These are phyloP conservation scores for Hypoxylon intermedium DNA, from an alignment of 495 filamentous ascomycete genomes.

Conservation along the genomic window DNA sequence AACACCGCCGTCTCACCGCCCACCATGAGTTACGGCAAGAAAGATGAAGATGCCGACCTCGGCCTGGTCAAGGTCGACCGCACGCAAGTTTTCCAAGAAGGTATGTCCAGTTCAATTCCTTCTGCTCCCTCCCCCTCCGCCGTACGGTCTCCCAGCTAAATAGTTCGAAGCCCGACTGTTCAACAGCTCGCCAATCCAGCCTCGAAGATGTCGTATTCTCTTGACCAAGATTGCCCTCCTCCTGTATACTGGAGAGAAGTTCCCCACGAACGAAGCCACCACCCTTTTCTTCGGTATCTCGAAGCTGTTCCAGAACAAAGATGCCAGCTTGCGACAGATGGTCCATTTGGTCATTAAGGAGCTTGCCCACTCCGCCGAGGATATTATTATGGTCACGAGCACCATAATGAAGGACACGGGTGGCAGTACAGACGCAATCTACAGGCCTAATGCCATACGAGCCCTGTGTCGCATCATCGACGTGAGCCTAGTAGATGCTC, in stretches of 20 bases:
- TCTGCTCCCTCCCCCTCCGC: conserved; percentile 2
- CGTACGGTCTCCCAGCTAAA: conserved; percentile 24
- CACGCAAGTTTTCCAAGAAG: conserved; percentile 98
- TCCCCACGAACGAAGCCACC: conserved; percentile 96
- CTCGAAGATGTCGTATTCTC: conserved; percentile 91
- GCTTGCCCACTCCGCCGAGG: conserved; percentile 92
- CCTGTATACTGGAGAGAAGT: conserved; percentile 94
- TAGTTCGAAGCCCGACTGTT: conserved; percentile 82
- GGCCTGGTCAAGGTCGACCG: conserved; percentile 95
- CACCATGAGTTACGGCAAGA: conserved; percentile 95
- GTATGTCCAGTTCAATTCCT: conserved; percentile 58
- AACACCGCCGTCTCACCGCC: conserved; percentile 42
- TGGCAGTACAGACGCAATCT: conserved; percentile 92
- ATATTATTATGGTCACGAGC: conserved; percentile 99
- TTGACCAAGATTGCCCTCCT: conserved; percentile 97
- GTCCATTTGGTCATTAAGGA: conserved; percentile 98
- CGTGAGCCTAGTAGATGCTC: conserved; percentile 59
- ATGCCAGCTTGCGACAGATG: conserved; percentile 98
- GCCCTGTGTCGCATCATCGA: conserved; percentile 97
- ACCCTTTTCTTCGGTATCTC: conserved; percentile 99
- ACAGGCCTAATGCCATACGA: conserved; percentile 95
- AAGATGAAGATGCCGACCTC: conserved; percentile 95
- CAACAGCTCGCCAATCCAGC: conserved; percentile 94
- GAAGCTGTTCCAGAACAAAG: conserved; percentile 99
- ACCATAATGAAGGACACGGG: conserved; percentile 99